phyloP scores from a whole-genome alignment of 148 eudicot species.

The Heliosperma pusillum region DNA sequence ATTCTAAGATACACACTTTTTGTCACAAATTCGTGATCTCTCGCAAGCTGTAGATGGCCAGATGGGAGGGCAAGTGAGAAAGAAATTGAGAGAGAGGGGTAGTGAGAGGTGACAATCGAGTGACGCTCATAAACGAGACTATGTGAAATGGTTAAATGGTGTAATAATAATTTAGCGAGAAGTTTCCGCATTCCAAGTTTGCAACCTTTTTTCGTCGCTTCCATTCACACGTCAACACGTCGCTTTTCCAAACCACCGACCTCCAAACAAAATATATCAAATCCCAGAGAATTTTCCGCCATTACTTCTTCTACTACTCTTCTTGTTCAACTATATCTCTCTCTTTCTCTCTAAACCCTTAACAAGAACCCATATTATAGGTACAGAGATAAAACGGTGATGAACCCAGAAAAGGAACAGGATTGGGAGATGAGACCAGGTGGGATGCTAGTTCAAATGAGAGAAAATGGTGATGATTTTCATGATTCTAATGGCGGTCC shows the following conservation, averaged over 20 bases:
- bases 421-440: slow-evolving; percentile 50
- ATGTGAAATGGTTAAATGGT: too few species aligned
- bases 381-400: background rate
- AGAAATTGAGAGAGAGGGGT: too few species aligned
- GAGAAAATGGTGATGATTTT: slow-evolving; percentile 30
- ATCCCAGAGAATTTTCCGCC: slow-evolving; percentile 6
- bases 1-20: too few species aligned
- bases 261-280: background rate
- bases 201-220: background rate
- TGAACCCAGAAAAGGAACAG: slow-evolving; percentile 22
- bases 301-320: background rate
- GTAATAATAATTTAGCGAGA: too few species aligned
- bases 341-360: background rate
- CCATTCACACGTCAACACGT: background rate
- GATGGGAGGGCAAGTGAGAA: too few species aligned
- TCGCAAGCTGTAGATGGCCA: too few species aligned
- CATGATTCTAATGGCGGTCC: slow-evolving; percentile 19
- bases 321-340: background rate
- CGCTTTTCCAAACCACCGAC: background rate
- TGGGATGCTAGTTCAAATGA: slow-evolving; percentile 54
- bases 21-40: too few species aligned
- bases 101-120: too few species aligned
- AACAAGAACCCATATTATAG: background rate
- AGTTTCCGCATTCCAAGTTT: background rate
- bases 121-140: too few species aligned